These are phyloP conservation scores for Bolboschoenoplectus hybrid DNA, from an alignment of 202 grass and related monocot genomes.

Conservation along the genomic window DNA sequence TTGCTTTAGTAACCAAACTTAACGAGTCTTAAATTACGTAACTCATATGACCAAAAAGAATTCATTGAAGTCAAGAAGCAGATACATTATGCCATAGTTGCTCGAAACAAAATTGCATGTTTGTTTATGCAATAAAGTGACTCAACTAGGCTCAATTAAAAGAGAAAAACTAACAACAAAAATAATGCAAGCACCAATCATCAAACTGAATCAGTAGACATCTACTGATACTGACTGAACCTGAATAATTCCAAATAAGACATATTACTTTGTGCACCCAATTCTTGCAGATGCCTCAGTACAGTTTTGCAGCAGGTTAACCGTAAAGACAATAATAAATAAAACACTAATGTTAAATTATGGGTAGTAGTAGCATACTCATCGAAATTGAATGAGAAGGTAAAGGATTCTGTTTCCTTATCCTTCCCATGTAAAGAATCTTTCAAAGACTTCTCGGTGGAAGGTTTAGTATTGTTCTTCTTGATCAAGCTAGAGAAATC, in stretches of 20 bases:
- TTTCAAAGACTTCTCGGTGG: conserved; percentile 45
- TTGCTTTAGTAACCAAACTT: background rate
- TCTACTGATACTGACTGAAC: background rate
- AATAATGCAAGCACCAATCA: conserved; percentile 2
- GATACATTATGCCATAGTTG: background rate
- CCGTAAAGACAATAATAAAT: conserved; percentile 24
- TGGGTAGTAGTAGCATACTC: conserved; percentile 58
- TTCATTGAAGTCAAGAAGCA: conserved; percentile 10
- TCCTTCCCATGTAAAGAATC: conserved; percentile 60
- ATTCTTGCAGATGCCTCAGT: background rate
- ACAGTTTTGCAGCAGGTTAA: background rate
- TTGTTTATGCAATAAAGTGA: background rate
- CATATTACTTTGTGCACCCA: background rate
- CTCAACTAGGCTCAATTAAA: background rate
- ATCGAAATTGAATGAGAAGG: conserved; percentile 89
- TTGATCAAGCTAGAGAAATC: conserved; percentile 82
- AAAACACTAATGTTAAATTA: conserved; percentile 21
- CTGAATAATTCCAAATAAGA: background rate
- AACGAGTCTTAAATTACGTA: background rate
- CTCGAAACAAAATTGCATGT: background rate
- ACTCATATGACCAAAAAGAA: background rate
- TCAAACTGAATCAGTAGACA: background rate
- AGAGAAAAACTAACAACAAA: conserved; percentile 22
- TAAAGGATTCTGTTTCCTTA: conserved; percentile 61
- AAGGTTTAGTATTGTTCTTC: conserved; percentile 61